phyloP scores from a whole-genome alignment of 1,139 yeast species.

The Candida albicans region DNA sequence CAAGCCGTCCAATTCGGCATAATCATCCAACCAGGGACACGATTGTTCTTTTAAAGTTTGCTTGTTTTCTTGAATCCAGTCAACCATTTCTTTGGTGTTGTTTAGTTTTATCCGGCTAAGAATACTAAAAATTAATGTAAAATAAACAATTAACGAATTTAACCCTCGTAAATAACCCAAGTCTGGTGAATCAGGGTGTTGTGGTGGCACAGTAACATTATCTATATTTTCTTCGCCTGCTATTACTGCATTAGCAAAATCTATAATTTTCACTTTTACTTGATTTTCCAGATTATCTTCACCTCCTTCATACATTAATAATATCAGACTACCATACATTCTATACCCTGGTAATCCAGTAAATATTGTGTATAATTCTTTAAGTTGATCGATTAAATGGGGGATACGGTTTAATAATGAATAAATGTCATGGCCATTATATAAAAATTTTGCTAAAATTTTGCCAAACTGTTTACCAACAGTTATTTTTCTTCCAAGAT shows the following conservation, averaged over 20 bases:
- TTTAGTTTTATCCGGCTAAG: slow-evolving; percentile 32
- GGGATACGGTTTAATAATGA: slow-evolving; percentile 74
- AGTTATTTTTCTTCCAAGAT: slow-evolving; percentile 78
- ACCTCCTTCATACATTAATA: slow-evolving; percentile 85
- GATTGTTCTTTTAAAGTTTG: slow-evolving; percentile 4
- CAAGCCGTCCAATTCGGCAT: slow-evolving; percentile 36
- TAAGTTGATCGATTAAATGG: slow-evolving; percentile 56
- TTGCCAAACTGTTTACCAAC: slow-evolving; percentile 78
- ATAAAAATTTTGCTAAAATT: slow-evolving; percentile 72
- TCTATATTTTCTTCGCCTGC: slow-evolving; percentile 48
- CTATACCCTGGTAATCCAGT: slow-evolving; percentile 70
- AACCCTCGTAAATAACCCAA: slow-evolving; percentile 85
- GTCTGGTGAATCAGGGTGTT: slow-evolving; percentile 64
- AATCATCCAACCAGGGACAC: slow-evolving; percentile 49
- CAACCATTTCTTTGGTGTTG: slow-evolving; percentile 10
- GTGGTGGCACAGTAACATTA: slow-evolving; percentile 57
- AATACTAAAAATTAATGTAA: slow-evolving; percentile 52
- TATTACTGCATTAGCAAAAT: slow-evolving; percentile 94
- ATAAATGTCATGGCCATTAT: slow-evolving; percentile 62
- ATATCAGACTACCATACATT: slow-evolving; percentile 85
- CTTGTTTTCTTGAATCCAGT: slow-evolving; percentile 26
- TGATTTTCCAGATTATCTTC: slow-evolving; percentile 15
- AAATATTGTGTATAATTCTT: slow-evolving; percentile 57
- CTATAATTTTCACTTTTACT: slow-evolving; percentile 74
- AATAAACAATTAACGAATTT: slow-evolving; percentile 61